These are phyloP conservation scores for Boletales sp. DNA, from an alignment of 768 basidiomycete species.

Conservation along the genomic window DNA sequence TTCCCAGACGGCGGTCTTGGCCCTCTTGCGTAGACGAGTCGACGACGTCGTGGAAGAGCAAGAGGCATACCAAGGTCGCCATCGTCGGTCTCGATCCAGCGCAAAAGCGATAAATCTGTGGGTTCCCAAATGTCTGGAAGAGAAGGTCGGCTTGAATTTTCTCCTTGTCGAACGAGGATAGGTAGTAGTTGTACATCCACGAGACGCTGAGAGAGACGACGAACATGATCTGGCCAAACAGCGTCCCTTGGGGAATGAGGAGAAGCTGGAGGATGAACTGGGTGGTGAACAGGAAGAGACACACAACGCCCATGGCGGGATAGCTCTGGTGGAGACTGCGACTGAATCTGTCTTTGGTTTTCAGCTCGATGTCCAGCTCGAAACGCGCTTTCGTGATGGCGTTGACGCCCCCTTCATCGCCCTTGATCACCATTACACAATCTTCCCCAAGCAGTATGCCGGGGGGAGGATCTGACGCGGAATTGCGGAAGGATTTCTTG, in stretches of 20 bases:
- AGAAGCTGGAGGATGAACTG: conserved; percentile 32
- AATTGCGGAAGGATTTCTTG: conserved; percentile 9
- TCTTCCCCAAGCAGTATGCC: conserved; percentile 22
- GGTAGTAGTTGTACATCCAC: conserved; percentile 30
- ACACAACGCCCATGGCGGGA: conserved; percentile 10
- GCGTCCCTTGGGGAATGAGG: conserved; percentile 29
- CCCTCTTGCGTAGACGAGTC: conserved; percentile 11
- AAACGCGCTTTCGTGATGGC: conserved; percentile 27
- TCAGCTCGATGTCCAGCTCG: conserved; percentile 9
- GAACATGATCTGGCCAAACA: conserved; percentile 34
- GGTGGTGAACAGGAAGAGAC: conserved; percentile 23
- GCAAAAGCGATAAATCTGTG: conserved; percentile 9
- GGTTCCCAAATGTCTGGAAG: conserved; percentile 9
- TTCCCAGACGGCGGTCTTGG: conserved; percentile 11
- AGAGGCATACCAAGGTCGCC: conserved; percentile 17
- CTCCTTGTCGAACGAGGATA: conserved; percentile 31
- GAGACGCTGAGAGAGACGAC: conserved; percentile 25
- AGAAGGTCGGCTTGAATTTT: conserved; percentile 21
- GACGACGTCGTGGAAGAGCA: conserved; percentile 11
- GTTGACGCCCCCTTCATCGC: conserved; percentile 22
- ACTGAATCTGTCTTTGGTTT: neutral
- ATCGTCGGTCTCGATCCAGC: conserved; percentile 18
- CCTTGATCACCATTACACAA: conserved; percentile 23
- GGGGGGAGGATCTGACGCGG: conserved; percentile 16
- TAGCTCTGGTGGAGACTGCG: conserved; percentile 4